Base-by-base conservation (phyloP, 495 filamentous ascomycete species). In the Aspergillus cavernicola region DNA sequence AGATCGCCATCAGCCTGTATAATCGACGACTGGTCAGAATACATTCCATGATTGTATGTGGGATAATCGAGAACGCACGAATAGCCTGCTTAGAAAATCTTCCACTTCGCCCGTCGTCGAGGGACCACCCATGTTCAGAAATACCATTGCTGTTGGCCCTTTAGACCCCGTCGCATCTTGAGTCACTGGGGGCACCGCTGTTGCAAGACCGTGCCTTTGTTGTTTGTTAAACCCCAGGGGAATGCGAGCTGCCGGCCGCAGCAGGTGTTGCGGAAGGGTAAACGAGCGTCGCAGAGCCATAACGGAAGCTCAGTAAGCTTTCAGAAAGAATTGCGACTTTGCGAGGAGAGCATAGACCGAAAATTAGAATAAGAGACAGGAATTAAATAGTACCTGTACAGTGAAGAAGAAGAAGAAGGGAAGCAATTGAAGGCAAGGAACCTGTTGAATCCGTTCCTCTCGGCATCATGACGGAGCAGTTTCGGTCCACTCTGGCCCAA, bases 101-200 rank as follows among this genome's bases (percentile, higher is more conserved):
- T 85, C 84, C 16, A 99, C 95, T 75, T 97, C 90, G 50, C 85
- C 77, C 10, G 85, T 83, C 6, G 87, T 96, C 12, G 90, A 90
- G 6, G 95, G 95, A 9, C 95, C 95, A 49, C 95, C 95, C 95
- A 99, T 99, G 73, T 99, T 99, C 68, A 99, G 80, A 56, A 99
- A 96, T 6, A 99, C 92, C 81, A 99, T 96, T 33, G 95, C 95
- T 0, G 95, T 99, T 5, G 84, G 84, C 1, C 84, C 84, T 64
- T 84, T 82, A 0, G 82, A 77, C 12, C 80, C 72, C 1, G 76
- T 76, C 3, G 72, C 64, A 80, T 86, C 75, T 63, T 90, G 87
- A 4, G 85, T 89, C 4, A 90, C 87, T 4, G 91, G 88, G 3
- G 86, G 87, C 0, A 79, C 80, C 23, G 83, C 78, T 24, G 84